Evolutionary conservation across 2,329 filamentous ascomycete genomes (phyloP).

Genomic region (Diaporthe australafricana): DNA sequence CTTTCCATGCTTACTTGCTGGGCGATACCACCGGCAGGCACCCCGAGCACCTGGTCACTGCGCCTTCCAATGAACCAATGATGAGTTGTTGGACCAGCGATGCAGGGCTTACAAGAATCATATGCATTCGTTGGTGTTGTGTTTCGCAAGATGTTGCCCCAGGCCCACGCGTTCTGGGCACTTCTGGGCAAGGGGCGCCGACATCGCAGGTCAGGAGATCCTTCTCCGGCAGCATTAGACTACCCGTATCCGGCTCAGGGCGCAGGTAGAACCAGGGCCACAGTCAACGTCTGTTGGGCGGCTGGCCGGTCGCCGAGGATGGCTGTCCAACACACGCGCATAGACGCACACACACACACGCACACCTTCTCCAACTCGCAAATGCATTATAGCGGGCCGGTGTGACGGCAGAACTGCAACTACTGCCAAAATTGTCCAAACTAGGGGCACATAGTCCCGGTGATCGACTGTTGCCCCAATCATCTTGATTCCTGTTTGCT

Average conservation of each 20-base stretch:
- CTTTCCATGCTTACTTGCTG: neutral
- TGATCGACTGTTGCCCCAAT: slow-evolving; percentile 27
- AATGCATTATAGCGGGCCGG: slow-evolving; percentile 18
- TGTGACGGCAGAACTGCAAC: slow-evolving; percentile 14
- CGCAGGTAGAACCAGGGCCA: neutral
- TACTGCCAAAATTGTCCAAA: slow-evolving; percentile 7
- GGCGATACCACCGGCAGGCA: too few relatives aligned
- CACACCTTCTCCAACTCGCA: neutral
- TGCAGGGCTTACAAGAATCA: neutral
- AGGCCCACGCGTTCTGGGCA: neutral
- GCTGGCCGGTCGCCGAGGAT: neutral
- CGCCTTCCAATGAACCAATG: neutral
- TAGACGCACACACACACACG: neutral
- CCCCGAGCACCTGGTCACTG: neutral
- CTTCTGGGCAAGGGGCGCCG: neutral
- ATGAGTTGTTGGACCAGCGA: neutral
- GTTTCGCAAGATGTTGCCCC: neutral
- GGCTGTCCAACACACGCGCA: neutral
- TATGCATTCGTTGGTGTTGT: neutral
- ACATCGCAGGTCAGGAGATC: neutral
- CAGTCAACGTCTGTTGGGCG: neutral
- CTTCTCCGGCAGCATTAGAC: neutral
- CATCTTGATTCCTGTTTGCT: slow-evolving; percentile 16
- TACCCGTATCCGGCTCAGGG: neutral
- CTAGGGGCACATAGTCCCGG: slow-evolving; percentile 23